Evolutionary conservation across 73 alveolate genomes (phyloP), one percentile per base, ranked within the genome.

Genomic region (Paramecium sonneborni): DNA sequence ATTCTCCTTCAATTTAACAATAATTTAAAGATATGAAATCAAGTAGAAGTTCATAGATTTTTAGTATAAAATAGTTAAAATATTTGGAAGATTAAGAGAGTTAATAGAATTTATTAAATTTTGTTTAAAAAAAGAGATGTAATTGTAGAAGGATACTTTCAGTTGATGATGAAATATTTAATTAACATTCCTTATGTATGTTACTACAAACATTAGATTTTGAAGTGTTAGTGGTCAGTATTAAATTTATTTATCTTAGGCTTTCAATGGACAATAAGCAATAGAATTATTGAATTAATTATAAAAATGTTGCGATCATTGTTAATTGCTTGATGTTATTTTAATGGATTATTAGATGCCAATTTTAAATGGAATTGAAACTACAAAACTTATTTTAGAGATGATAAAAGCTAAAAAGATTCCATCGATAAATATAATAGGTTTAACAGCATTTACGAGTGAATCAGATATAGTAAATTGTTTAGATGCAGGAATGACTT

Each of bases 291-390:
- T 79, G 18, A 10, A 9, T 11, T 14, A 32, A 18, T 44, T 79
- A 23, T 11, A 79, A 24, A 79, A 79, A 46, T 79, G 90, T 15
- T 38, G 62, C 1, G 76, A 39, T 43, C 14, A 21, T 20, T 79
- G 90, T 26, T 44, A 46, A 39, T 79, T 79, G 20, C 43, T 79
- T n/a, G 55, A 34, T 79, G 41, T 79, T 2, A 79, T 79, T 46
- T 44, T 79, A 79, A 79, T 79, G 90, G 90, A 79, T 46, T 79
- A 79, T 44, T 18, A 39, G n/a, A 79, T 79, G 90, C 90, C 90
- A 20, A 79, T 79, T 12, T 3, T 79, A 21, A 62, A 79, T 79
- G 90, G 90, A 4, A 62, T 79, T 20, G 69, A 79, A 79, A 44
- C 90, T 4, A 79, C 90, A 24, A 79, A 23, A n/a, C 1, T 14